Evolutionary conservation across 2,329 filamentous ascomycete genomes (phyloP), one percentile per base, ranked within the genome.

Genomic region (Lachnellula arida): DNA sequence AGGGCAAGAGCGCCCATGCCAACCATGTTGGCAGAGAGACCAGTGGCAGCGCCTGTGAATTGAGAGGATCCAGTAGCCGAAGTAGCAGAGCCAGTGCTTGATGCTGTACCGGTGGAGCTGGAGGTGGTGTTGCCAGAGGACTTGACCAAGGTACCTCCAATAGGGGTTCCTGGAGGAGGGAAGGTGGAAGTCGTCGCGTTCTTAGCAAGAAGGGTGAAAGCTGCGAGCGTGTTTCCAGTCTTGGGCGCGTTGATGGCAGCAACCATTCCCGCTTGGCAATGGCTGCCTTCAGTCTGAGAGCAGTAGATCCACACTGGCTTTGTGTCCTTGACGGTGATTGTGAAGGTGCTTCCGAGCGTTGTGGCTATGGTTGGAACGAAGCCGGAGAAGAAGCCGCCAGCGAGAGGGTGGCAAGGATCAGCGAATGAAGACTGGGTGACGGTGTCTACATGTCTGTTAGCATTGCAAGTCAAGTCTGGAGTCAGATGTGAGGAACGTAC

Each of bases 211-310:
- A 60, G 60, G 6, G 63, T 59, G 64, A 72, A 76, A n/a, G 70
- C 72, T 2, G 67, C 64, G 53, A 75, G 68, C 0, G 73, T 75
- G 60, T 73, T 74, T 49, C 72, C 72, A 1, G 62, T 55, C 0
- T 57, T 34, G 0, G 67, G 62, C n/a, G 63, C 62, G 68, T 80
- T 80, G 69, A 80, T 74, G 42, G 76, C 73, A 14, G 74, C 76
- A 3, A 73, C 71, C 78, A 80, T 80, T 57, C 76, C 76, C 11
- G 66, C 71, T 60, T 76, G 72, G 73, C 78, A 81, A 65, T 80
- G 78, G 60, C 65, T 63, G 7, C 59, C 58, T 6, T 42, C 54
- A 5, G 60, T 62, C 57, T 67, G 65, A 2, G 50, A 56, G 64
- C 75, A 77, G 61, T 76, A 77, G 57, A 73, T 67, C 74, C 74